Conservation (phyloP, 1,139 yeast genomes). For the Wickerhamomyces sp. region DNA sequence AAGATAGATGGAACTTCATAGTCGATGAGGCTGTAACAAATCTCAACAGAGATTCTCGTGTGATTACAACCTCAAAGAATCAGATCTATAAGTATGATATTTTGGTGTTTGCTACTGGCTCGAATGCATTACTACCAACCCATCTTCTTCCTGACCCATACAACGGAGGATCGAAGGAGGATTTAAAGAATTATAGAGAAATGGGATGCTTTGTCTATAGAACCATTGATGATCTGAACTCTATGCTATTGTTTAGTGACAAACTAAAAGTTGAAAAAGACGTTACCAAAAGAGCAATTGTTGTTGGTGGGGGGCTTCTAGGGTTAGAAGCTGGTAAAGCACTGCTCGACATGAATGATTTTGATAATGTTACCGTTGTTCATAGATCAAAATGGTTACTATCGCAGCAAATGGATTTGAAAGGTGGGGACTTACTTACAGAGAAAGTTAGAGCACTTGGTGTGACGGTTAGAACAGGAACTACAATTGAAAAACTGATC, state of each 20-base stretch:
- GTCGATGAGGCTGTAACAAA: constrained; percentile 25
- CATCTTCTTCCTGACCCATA: constrained; percentile 18
- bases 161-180: constrained; percentile 5
- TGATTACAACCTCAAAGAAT: constrained; percentile 23
- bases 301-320: constrained; percentile 32
- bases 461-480: constrained; percentile 26
- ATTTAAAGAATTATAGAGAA: constrained; percentile 17
- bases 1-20: constrained; percentile 27
- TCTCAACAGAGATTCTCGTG: constrained; percentile 21
- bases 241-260: constrained; percentile 25
- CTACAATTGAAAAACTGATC: constrained; percentile 23
- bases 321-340: constrained; percentile 35
- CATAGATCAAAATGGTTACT: constrained; percentile 30
- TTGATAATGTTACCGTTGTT: constrained; percentile 27
- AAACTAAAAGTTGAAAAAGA: constrained; percentile 4
- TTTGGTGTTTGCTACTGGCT: constrained; percentile 30
- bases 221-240: constrained; percentile 29
- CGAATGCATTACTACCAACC: constrained; percentile 27
- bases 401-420: constrained; percentile 30
- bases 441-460: constrained; percentile 28
- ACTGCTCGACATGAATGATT: constrained; percentile 25
- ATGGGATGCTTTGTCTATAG: constrained; percentile 31
- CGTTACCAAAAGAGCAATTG: constrained; percentile 24
- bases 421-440: constrained; percentile 28
- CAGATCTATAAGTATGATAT: constrained; percentile 23